Evolutionary conservation across 208 protist species (phyloP), one percentile per base, ranked within the genome.

Genomic region (Acanthamoeba royreba): DNA sequence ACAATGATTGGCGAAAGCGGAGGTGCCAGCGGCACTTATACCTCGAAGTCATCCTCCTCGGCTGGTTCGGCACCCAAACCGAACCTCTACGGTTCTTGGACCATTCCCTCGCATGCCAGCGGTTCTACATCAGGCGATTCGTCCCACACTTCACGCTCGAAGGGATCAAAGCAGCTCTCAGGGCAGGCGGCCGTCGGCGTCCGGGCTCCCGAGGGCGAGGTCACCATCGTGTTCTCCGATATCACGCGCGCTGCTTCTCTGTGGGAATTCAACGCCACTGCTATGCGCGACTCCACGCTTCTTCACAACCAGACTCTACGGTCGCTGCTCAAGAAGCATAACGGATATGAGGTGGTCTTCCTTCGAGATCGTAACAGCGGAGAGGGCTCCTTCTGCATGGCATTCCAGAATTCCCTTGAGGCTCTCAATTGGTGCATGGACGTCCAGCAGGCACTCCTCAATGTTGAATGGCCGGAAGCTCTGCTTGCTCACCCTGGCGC

Each of bases 381-480:
- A 0, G 88, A 92, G 66, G 88, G 88, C 35, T 92, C 90, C 28
- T 93, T 93, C 90, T 87, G 61, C 69, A 69, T 93, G 69, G 90
- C 66, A 2, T 93, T 93, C 90, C 90, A 93, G 40, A 63, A 49
- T 43, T 33, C 90, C 7, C 22, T 31, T 4, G 66, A 83, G 17
- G 90, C 90, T 0, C 5, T 86, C 31, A n/a, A 25, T 13, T 93
- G 61, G 61, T 93, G 90, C 72, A 61, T 69, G 69, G 90, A n/a
- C 1, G 90, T 93, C 19, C 90, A 93, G 90, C 46, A 95, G 28
- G 46, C 9, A 25, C 74, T 93, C 42, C n/a, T 93, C n/a, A 15
- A 66, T 25, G 17, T 61, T 31, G 72, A 87, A 1, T 93, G 90
- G 90, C 90, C 90, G 11, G 43, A 63, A 42, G 63, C 35, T 35